Evolutionary conservation across 495 filamentous ascomycete species (phyloP).

Genomic region (Aspergillus bridgeri): DNA sequence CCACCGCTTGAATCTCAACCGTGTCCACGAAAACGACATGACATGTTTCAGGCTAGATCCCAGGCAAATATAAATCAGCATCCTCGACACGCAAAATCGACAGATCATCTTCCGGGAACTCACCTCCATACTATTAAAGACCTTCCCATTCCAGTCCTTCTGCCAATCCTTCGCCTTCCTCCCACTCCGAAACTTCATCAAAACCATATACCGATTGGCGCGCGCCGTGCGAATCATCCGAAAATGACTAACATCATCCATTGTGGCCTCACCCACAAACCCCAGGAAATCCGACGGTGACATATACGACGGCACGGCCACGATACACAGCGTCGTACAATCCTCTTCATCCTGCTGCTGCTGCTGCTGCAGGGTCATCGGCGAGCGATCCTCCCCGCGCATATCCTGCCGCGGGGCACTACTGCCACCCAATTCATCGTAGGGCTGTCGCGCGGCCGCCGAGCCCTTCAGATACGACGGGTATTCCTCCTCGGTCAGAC

Average conservation of each 20-base stretch:
- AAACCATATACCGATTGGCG: constrained; percentile 90
- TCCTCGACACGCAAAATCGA: constrained; percentile 3
- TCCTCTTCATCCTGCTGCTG: constrained; percentile 46
- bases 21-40: constrained; percentile 95
- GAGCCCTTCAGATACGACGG: constrained; percentile 42
- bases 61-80: constrained; percentile 7
- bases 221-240: constrained; percentile 88
- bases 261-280: constrained; percentile 86
- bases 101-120: no score
- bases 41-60: constrained; percentile 80
- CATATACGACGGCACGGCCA: constrained; percentile 91
- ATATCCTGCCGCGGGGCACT: constrained; percentile 11
- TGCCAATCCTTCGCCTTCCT: constrained; percentile 75
- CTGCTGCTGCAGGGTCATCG: constrained; percentile 4
- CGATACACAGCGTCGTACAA: constrained; percentile 88
- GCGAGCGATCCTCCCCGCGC: constrained; percentile 19
- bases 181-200: constrained; percentile 88
- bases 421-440: constrained; percentile 26
- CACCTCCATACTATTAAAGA: constrained; percentile 93
- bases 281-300: constrained; percentile 88
- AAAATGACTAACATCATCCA: constrained; percentile 88
- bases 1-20: constrained; percentile 60
- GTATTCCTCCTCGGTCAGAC: constrained; percentile 39
- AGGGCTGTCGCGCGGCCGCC: constrained; percentile 31
- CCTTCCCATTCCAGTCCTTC: constrained; percentile 87